phyloP scores from a whole-genome alignment of 176 grass and related monocot genomes.

The Alopecurus myosuroides region DNA sequence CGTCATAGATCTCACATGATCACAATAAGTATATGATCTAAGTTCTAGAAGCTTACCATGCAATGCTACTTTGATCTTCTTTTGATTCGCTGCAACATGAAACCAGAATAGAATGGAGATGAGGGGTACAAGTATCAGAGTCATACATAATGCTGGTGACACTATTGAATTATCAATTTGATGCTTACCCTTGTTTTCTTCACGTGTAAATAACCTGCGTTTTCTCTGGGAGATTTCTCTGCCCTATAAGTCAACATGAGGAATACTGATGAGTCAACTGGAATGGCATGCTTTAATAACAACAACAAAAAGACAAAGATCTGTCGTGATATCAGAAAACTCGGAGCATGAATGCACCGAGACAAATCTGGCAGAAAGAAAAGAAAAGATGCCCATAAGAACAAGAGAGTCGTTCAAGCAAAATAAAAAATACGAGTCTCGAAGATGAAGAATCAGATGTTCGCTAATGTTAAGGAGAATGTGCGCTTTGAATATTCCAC shows the following conservation, averaged over 20 bases:
- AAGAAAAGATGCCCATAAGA: neutral
- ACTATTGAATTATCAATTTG: neutral
- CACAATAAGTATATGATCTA: neutral
- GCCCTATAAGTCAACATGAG: neutral
- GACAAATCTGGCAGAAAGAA: neutral
- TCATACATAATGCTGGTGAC: neutral
- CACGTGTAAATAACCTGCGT: neutral
- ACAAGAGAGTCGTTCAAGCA: neutral
- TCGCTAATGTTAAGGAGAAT: neutral
- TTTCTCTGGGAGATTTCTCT: neutral
- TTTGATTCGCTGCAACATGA: neutral
- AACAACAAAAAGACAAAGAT: neutral
- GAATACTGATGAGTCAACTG: neutral
- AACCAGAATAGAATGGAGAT: neutral
- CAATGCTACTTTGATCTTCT: neutral
- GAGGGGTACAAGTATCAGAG: neutral
- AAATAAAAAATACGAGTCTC: neutral
- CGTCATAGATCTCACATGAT: neutral
- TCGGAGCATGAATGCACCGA: neutral
- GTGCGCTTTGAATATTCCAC: neutral
- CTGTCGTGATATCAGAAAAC: neutral
- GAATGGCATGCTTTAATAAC: neutral
- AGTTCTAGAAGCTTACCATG: neutral
- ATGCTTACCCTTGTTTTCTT: neutral
- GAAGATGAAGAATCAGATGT: neutral